These are phyloP conservation scores for Pleurotus platypus DNA, from an alignment of 768 basidiomycete genomes.

Conservation along the genomic window DNA sequence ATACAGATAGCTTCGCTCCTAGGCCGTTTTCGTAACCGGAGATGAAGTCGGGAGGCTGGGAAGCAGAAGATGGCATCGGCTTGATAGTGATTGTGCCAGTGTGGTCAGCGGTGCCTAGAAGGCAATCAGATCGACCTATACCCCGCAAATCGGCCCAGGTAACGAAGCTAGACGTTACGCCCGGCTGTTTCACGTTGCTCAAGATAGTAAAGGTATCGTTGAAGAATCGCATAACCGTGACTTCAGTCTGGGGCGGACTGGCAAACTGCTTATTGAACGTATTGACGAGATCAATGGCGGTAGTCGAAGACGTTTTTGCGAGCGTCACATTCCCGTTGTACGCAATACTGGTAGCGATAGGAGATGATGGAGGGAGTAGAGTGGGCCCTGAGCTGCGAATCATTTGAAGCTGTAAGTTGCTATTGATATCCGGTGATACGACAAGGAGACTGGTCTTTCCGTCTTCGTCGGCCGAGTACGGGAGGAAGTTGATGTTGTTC, in stretches of 20 bases:
- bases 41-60: neutral
- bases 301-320: neutral
- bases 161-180: neutral
- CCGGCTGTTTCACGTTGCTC: constrained; percentile 1
- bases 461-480: constrained; percentile 6
- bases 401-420: constrained; percentile 3
- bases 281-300: constrained; percentile 4
- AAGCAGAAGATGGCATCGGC: neutral
- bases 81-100: neutral
- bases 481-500: constrained; percentile 1
- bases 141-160: constrained; percentile 5
- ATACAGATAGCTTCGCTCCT: neutral
- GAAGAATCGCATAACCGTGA: constrained; percentile 2
- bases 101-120: neutral
- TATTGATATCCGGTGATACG: neutral
- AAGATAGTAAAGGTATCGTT: neutral
- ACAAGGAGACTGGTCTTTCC: constrained; percentile 3
- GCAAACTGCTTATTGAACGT: neutral
- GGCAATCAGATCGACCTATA: constrained; percentile 1
- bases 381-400: constrained; percentile 5
- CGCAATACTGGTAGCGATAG: neutral
- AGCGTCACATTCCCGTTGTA: constrained; percentile 4
- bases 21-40: neutral
- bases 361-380: neutral
- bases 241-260: neutral